Percentiles rank a stretch among this genome's conserved stretches.
Evolutionary conservation across 1,139 yeast genomes (phyloP).

Genomic region (Sugiyamaella castrensis): DNA sequence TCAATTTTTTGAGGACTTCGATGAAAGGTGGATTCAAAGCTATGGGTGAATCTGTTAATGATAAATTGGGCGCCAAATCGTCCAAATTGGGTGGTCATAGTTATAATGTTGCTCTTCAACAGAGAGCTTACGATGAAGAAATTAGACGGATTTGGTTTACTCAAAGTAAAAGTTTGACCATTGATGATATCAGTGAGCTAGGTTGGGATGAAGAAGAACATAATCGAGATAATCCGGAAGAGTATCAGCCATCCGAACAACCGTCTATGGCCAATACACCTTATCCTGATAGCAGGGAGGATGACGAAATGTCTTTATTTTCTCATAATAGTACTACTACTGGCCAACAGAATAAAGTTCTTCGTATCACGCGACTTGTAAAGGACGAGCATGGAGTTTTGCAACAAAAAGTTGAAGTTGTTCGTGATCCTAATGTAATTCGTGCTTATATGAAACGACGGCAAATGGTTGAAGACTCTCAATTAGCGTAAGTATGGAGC

Average conservation of each 20-base stretch:
- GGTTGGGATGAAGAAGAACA: conserved; percentile 40
- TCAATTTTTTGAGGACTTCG: conserved; percentile 84
- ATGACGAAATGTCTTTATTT: conserved; percentile 38
- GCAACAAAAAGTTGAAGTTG: conserved; percentile 75
- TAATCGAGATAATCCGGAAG: conserved; percentile 23
- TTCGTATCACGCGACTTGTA: conserved; percentile 74
- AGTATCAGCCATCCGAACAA: conserved; percentile 3
- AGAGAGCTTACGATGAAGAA: conserved; percentile 88
- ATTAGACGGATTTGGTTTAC: conserved; percentile 87
- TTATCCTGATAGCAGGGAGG: conserved; percentile 33
- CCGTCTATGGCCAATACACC: conserved; percentile 11
- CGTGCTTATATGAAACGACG: conserved; percentile 80
- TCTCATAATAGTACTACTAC: conserved; percentile 31
- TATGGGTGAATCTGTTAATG: conserved; percentile 47
- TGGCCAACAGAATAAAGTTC: conserved; percentile 42
- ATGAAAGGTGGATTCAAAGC: conserved; percentile 93
- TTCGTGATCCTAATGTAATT: conserved; percentile 82
- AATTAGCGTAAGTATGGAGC: conserved; percentile 47
- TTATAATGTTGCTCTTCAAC: conserved; percentile 82
- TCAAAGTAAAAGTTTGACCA: conserved; percentile 65
- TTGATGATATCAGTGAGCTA: conserved; percentile 33
- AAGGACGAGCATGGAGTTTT: conserved; percentile 83
- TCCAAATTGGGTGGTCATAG: conserved; percentile 61
- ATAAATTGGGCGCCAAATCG: conserved; percentile 36
- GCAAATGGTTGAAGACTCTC: conserved; percentile 69